Base-by-base conservation (phyloP, 202 grass and related monocot species). In the Cymbopogon flexuosus region DNA sequence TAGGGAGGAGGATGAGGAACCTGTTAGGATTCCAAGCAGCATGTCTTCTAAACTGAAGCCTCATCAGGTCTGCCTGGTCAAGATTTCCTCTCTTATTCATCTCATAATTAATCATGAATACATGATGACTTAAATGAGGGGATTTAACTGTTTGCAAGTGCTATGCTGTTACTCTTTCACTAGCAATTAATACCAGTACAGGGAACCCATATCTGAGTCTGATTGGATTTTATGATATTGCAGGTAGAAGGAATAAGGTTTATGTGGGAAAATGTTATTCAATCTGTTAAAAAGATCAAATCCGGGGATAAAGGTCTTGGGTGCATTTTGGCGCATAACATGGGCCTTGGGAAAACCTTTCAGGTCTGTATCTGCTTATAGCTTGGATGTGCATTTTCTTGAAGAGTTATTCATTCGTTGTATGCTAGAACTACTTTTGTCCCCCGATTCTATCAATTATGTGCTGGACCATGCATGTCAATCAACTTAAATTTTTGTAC, bases 311-410 rank as follows among this genome's bases (percentile, higher is more conserved):
- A 83, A 85, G 95, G 95, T 87, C 83, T 98, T 85, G 95, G 95
- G 23, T 98, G 95, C 82, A 98, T 98, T 90, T 95, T 98, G 83
- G 92, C 95, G 4, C 95, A 98, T 73, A 98, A 91, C 60, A 98
- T 98, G 95, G 95, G 95, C 69, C 90, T 98, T 66, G 95, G 95
- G 59, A 98, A 98, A 89, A 98, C 95, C 74, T 95, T 98, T 82
- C 95, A 98, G 92, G 95, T 98, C 45, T 76, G 67, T 71, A 62
- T 76, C 62, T 24, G 64, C 40, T 58, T 72, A 33, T 79, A 75
- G 10, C 9, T 47, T 80, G 46, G 13, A 72, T 35, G 64, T 74
- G 45, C 65, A 45, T 85, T 83, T 83, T 74, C 33, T 74, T 89
- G n/a, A 18, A 68, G 21, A 69, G 33, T 29, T 73, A 23, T 75